These are phyloP conservation scores for Jatropha multifida DNA, from an alignment of 441 rosid species.

Conservation along the genomic window DNA sequence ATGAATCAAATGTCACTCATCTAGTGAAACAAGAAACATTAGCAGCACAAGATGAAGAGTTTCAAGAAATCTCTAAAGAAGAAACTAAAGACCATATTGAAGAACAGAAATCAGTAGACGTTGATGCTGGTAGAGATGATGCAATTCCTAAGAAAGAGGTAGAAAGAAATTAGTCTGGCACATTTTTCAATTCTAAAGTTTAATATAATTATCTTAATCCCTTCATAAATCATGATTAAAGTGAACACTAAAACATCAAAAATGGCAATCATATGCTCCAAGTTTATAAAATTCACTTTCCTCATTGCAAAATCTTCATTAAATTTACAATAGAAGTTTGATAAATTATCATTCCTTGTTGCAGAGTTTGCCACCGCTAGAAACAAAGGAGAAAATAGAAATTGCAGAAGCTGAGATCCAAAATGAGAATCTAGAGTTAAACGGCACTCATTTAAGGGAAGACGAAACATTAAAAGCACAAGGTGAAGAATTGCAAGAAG, in stretches of 20 bases:
- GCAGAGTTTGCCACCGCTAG: conserved; percentile 11
- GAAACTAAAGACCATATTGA: conserved; percentile 29
- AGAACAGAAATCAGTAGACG: background rate
- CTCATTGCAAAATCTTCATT: no score
- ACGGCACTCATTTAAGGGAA: conserved; percentile 10
- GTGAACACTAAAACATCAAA: background rate
- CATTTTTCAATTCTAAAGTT: conserved; percentile 6
- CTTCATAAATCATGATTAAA: background rate
- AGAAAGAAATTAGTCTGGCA: background rate
- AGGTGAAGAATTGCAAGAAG: conserved; percentile 11
- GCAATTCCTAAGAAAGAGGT: conserved; percentile 14
- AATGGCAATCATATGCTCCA: background rate
- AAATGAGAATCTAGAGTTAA: conserved; percentile 17
- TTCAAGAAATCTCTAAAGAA: conserved; percentile 14
- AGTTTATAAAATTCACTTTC: background rate
- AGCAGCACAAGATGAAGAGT: conserved; percentile 16
- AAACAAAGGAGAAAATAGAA: background rate
- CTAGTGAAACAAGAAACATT: conserved; percentile 22
- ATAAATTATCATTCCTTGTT: background rate
- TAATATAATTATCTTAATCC: background rate
- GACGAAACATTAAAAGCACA: conserved; percentile 23
- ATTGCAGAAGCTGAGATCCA: conserved; percentile 20
- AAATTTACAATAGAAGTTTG: background rate
- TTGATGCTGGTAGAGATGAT: background rate
- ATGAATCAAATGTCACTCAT: conserved; percentile 16